A percentile compares a stretch with the other conserved stretches of the same genome.
These are phyloP conservation scores for Saturnispora zaruensis DNA, from an alignment of 805 yeast genomes.

Conservation along the genomic window DNA sequence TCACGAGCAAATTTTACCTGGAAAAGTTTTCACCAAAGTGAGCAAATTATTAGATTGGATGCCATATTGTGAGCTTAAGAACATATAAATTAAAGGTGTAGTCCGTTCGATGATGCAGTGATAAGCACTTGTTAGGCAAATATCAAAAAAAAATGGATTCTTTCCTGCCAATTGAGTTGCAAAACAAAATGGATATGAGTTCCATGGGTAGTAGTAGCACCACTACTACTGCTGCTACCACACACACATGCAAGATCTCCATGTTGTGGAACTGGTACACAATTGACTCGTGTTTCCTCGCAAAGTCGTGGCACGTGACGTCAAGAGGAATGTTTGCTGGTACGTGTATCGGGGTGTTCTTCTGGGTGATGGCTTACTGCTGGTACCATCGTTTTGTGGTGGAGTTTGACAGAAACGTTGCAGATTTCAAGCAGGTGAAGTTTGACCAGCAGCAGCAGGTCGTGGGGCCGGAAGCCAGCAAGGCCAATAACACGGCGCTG, in stretches of 20 bases:
- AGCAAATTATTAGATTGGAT: conserved; percentile 2
- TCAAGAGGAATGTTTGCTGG: conserved; percentile 60
- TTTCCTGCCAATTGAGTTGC: background rate
- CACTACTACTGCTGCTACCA: background rate
- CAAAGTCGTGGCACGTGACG: conserved; percentile 54
- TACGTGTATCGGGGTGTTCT: conserved; percentile 62
- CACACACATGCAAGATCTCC: conserved; percentile 20
- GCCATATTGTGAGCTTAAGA: background rate
- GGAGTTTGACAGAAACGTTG: conserved; percentile 40
- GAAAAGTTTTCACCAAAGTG: conserved; percentile 1
- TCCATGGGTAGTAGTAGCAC: background rate
- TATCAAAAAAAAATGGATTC: background rate
- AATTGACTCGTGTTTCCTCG: conserved; percentile 55
- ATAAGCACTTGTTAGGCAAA: too few species aligned
- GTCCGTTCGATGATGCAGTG: too few species aligned
- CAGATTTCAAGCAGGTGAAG: conserved; percentile 14
- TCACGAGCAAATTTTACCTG: conserved; percentile 2
- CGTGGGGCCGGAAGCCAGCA: background rate
- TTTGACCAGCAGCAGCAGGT: background rate
- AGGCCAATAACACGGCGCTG: background rate
- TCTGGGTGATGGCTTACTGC: conserved; percentile 48
- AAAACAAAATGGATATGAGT: conserved; percentile 16
- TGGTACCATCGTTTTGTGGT: conserved; percentile 48
- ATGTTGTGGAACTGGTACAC: conserved; percentile 76
- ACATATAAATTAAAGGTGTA: background rate